Evolutionary conservation across 2,329 filamentous ascomycete genomes (phyloP).

Genomic region (Paraconiothyrium sp.): DNA sequence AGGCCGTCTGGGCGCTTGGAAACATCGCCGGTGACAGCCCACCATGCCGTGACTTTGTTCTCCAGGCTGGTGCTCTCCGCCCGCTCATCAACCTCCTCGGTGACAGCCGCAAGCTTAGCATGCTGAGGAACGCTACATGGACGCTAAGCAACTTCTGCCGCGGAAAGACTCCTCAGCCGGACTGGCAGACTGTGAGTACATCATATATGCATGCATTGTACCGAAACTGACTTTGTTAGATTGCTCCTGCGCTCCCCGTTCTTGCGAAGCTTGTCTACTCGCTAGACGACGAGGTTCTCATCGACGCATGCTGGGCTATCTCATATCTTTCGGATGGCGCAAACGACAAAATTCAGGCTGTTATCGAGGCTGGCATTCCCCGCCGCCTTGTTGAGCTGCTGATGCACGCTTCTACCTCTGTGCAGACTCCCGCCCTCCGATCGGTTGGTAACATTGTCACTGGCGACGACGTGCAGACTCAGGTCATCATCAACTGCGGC

Average conservation of each 20-base stretch:
- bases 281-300: conserved; percentile 95
- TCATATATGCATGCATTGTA: neutral
- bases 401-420: conserved; percentile 97
- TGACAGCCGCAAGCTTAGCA: conserved; percentile 98
- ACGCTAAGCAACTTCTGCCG: conserved; percentile 99
- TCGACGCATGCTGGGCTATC: conserved; percentile 99
- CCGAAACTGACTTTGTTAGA: conserved; percentile 63
- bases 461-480: conserved; percentile 97
- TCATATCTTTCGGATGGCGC: conserved; percentile 97
- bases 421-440: conserved; percentile 95
- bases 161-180: conserved; percentile 98
- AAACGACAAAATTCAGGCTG: conserved; percentile 99
- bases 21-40: conserved; percentile 99
- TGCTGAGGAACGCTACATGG: conserved; percentile 99
- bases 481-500: conserved; percentile 99
- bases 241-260: conserved; percentile 91
- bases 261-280: conserved; percentile 98
- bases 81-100: conserved; percentile 89
- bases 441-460: conserved; percentile 99
- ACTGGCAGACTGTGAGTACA: conserved; percentile 88
- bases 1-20: conserved; percentile 97
- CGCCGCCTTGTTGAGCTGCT: conserved; percentile 95
- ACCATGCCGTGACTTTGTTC: conserved; percentile 94
- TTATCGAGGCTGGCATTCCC: conserved; percentile 97
- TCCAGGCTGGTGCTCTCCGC: conserved; percentile 88